A percentile compares a stretch with the other conserved stretches of the same genome.
Conservation (phyloP, 2,329 filamentous ascomycete genomes). For the Cadophora malorum region DNA sequence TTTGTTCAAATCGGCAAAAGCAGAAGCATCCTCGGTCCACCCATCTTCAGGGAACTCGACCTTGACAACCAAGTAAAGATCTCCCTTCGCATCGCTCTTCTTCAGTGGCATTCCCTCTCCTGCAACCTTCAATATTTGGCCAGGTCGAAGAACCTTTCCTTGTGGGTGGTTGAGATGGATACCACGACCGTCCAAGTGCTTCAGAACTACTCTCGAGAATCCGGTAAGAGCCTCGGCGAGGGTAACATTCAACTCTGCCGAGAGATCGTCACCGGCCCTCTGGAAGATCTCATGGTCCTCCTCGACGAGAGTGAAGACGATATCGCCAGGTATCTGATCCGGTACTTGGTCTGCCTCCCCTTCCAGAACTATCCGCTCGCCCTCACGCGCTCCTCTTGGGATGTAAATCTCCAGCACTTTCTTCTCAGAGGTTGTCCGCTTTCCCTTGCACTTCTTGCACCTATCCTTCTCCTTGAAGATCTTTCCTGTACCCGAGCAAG, state of each 20-base stretch:
- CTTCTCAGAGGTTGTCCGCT: conserved; percentile 82
- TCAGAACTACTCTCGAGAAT: conserved; percentile 88
- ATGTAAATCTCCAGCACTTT: conserved; percentile 98
- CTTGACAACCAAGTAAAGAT: conserved; percentile 85
- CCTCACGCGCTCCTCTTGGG: conserved; percentile 82
- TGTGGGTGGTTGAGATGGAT: conserved; percentile 81
- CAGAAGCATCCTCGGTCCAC: conserved; percentile 77
- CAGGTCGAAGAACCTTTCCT: conserved; percentile 82
- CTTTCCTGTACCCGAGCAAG: conserved; percentile 84
- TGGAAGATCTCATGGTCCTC: conserved; percentile 82
- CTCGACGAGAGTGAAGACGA: conserved; percentile 87
- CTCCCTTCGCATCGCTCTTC: conserved; percentile 81
- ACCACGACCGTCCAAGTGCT: conserved; percentile 91
- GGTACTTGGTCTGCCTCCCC: conserved; percentile 94
- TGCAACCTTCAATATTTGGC: conserved; percentile 81
- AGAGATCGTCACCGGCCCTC: conserved; percentile 83
- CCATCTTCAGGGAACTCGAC: conserved; percentile 88
- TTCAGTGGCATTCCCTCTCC: conserved; percentile 97
- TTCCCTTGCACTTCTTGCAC: conserved; percentile 99
- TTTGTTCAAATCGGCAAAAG: conserved; percentile 73
- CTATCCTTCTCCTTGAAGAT: conserved; percentile 96
- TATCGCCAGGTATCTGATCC: conserved; percentile 88
- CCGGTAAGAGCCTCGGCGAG: conserved; percentile 85
- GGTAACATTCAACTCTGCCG: conserved; percentile 80
- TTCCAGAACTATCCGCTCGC: conserved; percentile 87